Evolutionary conservation across 441 rosid species (phyloP).

Genomic region (Adansonia grandidieri): DNA sequence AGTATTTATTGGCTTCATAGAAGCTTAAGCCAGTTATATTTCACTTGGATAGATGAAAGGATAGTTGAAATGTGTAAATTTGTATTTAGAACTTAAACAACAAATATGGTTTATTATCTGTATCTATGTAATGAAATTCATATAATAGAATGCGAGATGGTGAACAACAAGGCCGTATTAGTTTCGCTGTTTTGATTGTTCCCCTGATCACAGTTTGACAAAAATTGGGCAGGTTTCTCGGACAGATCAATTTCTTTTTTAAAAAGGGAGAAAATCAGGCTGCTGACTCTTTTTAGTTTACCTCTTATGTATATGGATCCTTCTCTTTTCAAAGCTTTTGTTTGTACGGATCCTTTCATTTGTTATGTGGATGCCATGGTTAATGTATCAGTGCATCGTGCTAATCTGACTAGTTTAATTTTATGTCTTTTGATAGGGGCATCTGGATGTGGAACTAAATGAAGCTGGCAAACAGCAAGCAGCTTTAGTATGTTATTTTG

Average conservation of each 20-base stretch:
- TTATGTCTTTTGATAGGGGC: constrained; percentile 43
- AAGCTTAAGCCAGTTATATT: not conserved
- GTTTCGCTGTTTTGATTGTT: not conserved
- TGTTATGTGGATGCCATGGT: not conserved
- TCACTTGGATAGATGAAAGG: not conserved
- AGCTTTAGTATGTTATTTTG: constrained; percentile 38
- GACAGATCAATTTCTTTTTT: not conserved
- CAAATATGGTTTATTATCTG: not conserved
- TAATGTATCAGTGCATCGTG: not conserved
- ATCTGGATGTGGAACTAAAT: constrained; percentile 61
- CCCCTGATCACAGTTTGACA: not conserved
- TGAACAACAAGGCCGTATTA: not conserved
- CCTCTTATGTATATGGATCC: not conserved
- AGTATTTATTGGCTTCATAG: constrained; percentile 3
- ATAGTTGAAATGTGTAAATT: not conserved
- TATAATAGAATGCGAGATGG: not conserved
- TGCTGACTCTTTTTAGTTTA: not conserved
- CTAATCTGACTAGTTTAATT: not conserved
- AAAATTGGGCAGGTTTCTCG: not conserved
- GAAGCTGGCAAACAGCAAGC: constrained; percentile 64
- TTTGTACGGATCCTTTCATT: not conserved
- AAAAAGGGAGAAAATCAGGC: not conserved
- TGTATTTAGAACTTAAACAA: not conserved
- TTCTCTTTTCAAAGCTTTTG: not conserved
- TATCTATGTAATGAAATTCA: not conserved